Conservation (phyloP, 176 grass and related monocot genomes). For the Oryza brachyantha region DNA sequence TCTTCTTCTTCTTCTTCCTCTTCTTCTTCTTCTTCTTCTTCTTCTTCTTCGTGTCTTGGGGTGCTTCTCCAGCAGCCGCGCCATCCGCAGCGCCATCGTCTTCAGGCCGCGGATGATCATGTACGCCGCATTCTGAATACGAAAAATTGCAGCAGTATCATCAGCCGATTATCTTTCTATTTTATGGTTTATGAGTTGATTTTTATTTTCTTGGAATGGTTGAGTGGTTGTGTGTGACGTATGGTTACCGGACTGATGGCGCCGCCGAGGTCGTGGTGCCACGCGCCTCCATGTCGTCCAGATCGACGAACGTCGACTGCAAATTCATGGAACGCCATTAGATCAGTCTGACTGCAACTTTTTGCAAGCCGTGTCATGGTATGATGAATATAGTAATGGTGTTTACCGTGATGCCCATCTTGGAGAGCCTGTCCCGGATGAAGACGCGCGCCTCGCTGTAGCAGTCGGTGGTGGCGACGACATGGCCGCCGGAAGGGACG, state of each 20-base stretch:
- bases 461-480: conserved; percentile 68
- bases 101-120: conserved; percentile 58
- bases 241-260: conserved; percentile 63
- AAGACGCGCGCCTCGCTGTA: conserved; percentile 75
- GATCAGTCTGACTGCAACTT: too few relatives aligned
- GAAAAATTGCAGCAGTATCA: too few relatives aligned
- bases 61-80: conserved; percentile 50
- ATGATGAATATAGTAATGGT: not conserved
- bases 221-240: not conserved
- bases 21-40: conserved; percentile 49
- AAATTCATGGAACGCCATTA: conserved; percentile 10
- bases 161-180: too few relatives aligned
- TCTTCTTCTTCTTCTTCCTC: conserved; percentile 40
- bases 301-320: conserved; percentile 64
- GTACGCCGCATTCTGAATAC: conserved; percentile 51
- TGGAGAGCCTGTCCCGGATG: conserved; percentile 63
- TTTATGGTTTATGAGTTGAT: too few relatives aligned
- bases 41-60: conserved; percentile 43
- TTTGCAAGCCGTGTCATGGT: not conserved
- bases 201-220: not conserved
- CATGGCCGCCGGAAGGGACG: conserved; percentile 62
- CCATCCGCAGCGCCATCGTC: conserved; percentile 49
- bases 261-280: conserved; percentile 79
- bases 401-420: conserved; percentile 57
- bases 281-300: conserved; percentile 49